Conservation (phyloP, 2,329 filamentous ascomycete genomes). For the Sporothrix inflata region DNA sequence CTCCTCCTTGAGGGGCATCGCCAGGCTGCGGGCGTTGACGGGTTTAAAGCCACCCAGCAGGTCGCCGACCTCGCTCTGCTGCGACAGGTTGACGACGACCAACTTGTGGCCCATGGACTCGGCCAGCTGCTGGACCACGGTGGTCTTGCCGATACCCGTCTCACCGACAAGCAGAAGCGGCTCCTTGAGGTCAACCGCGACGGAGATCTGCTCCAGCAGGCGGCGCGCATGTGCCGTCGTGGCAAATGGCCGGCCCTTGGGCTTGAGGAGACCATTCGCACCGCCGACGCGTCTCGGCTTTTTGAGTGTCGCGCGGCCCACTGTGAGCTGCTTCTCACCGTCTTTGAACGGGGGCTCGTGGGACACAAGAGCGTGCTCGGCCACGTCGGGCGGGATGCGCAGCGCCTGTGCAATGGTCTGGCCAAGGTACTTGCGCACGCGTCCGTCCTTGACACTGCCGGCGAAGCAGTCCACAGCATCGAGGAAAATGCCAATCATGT, state of each 20-base stretch:
- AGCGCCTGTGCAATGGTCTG: slow-evolving; percentile 81
- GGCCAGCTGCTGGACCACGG: slow-evolving; percentile 89
- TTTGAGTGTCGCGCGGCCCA: slow-evolving; percentile 68
- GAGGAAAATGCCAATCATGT: slow-evolving; percentile 83
- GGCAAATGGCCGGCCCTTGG: slow-evolving; percentile 71
- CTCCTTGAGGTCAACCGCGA: slow-evolving; percentile 81
- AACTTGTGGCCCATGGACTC: slow-evolving; percentile 82
- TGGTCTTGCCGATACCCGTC: slow-evolving; percentile 98
- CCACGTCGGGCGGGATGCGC: slow-evolving; percentile 80
- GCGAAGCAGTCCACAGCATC: slow-evolving; percentile 93
- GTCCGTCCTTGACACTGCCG: slow-evolving; percentile 71
- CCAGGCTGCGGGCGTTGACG: slow-evolving; percentile 83
- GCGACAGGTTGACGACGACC: slow-evolving; percentile 91
- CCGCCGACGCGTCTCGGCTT: slow-evolving; percentile 54
- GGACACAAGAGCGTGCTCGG: slow-evolving; percentile 74
- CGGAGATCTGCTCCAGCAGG: slow-evolving; percentile 84
- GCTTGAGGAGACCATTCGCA: slow-evolving; percentile 42
- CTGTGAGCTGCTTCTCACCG: slow-evolving; percentile 57
- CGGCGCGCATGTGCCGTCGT: slow-evolving; percentile 83
- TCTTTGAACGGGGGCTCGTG: slow-evolving; percentile 73
- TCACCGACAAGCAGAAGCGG: slow-evolving; percentile 95
- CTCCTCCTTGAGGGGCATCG: slow-evolving; percentile 88
- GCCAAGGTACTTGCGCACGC: slow-evolving; percentile 63
- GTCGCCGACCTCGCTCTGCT: slow-evolving; percentile 97
- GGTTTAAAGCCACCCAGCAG: slow-evolving; percentile 95